Percentiles rank a stretch among this genome's conserved stretches.
These are phyloP conservation scores for Hemileccinum impolitum DNA, from an alignment of 768 basidiomycete species.

Conservation along the genomic window DNA sequence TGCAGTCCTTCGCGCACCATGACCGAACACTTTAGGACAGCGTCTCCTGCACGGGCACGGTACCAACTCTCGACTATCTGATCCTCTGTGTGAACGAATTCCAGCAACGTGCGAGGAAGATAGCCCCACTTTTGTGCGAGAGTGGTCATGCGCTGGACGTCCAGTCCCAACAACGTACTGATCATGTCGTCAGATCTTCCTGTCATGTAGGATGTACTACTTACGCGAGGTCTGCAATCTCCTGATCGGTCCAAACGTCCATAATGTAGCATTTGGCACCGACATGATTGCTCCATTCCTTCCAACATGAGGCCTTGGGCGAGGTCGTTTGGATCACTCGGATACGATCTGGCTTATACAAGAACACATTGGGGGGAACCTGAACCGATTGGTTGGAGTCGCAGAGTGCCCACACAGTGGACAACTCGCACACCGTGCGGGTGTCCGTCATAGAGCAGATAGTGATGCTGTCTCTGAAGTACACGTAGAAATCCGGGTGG, in stretches of 20 bases:
- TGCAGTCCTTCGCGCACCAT: too few relatives aligned
- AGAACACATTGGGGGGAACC: neutral
- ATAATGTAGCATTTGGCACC: neutral
- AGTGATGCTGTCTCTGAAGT: neutral
- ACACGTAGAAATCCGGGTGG: neutral
- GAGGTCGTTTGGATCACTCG: neutral
- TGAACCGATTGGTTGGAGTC: neutral
- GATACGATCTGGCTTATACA: rapidly evolving
- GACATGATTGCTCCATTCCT: neutral
- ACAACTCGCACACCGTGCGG: neutral
- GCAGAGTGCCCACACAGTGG: neutral
- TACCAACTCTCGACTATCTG: too few relatives aligned
- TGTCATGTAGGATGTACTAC: neutral
- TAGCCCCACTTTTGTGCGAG: neutral
- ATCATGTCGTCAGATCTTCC: neutral
- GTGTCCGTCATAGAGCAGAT: neutral
- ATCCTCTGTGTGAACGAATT: too few relatives aligned
- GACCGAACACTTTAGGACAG: too few relatives aligned
- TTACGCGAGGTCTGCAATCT: neutral
- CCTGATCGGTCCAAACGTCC: slow-evolving; percentile 1
- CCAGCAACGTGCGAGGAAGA: neutral
- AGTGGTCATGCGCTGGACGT: neutral
- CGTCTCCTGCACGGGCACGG: too few relatives aligned
- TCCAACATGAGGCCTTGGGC: neutral
- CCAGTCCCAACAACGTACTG: neutral